Evolutionary conservation across 148 eudicot genomes (phyloP), one percentile per base, ranked within the genome.

Genomic region (Rhododendron griersonianum): DNA sequence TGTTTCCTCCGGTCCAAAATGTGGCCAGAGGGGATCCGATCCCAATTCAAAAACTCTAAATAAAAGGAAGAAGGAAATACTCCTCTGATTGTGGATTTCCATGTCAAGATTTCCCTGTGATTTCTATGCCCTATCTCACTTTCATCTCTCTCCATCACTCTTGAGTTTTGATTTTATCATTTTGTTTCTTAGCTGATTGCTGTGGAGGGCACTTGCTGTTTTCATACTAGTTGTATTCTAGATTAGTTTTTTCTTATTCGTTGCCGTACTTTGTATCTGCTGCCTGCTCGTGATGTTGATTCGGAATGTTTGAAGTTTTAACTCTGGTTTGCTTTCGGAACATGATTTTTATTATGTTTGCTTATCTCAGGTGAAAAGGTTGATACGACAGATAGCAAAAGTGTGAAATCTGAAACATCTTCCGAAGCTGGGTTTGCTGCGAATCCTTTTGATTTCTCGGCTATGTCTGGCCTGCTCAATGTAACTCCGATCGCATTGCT

Each of bases 361-460:
- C 23, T 83, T 35, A 25, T 84, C 28, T 88, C 80, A 90, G 90
- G 87, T 82, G 89, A 87, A 75, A 89, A 89, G 87, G 79, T 89
- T 84, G 91, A 77, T 83, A 51, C 91, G 8, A 83, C 88, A 51
- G 90, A 84, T 50, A 84, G 85, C 76, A 90, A 88, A 75, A 84
- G 11, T 37, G 47, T 92, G 15, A 89, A 81, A 57, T 82, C 93
- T 28, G 95, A 88, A 85, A 78, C 95, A 71, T 81, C 93, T 86
- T 88, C 92, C 21, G 94, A 87, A 84, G 69, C 94, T 89, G 95
- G 89, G 81, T 81, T 93, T 83, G 90, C 92, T 69, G 82, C 87
- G 78, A 95, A 95, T 90, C 95, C 99, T 35, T 95, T 96, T 89
- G 99, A 96, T 90, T 95, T 96, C 90, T 96, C 99, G 5, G 95